Percentiles rank a stretch among this genome's conserved stretches.
phyloP scores from a whole-genome alignment of 306 rosid species.

The peach (Prunus persica) region DNA sequence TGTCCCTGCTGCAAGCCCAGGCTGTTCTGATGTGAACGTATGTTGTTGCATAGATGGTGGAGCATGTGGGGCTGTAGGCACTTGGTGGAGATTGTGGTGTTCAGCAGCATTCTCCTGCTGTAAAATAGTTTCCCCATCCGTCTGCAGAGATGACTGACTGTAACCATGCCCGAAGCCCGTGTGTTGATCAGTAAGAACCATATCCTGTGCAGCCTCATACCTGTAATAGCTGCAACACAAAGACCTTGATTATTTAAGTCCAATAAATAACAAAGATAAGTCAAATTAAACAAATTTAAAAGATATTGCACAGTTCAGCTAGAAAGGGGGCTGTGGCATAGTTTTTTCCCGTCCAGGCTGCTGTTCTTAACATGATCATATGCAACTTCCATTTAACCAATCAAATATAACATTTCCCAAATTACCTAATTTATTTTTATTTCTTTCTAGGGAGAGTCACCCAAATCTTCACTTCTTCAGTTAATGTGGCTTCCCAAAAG shows the following conservation, averaged over 20 bases:
- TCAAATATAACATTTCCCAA: background rate
- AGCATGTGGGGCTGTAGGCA: background rate
- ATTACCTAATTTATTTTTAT: background rate
- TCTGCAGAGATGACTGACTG: background rate
- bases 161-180: background rate
- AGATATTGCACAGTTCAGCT: background rate
- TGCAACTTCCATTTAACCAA: slow-evolving; percentile 1
- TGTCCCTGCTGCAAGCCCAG: background rate
- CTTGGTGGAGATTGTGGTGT: background rate
- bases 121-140: background rate
- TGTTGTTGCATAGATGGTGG: background rate
- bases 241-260: background rate
- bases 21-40: background rate
- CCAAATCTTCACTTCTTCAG: background rate
- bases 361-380: slow-evolving; percentile 7
- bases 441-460: background rate
- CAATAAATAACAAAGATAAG: background rate
- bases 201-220: background rate
- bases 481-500: background rate
- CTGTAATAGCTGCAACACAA: background rate
- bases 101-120: slow-evolving; percentile 2
- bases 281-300: background rate
- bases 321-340: background rate
- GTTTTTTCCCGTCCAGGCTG: background rate
- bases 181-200: slow-evolving; percentile 4